Conservation (phyloP, 768 basidiomycete genomes). For the Russula foetens region DNA sequence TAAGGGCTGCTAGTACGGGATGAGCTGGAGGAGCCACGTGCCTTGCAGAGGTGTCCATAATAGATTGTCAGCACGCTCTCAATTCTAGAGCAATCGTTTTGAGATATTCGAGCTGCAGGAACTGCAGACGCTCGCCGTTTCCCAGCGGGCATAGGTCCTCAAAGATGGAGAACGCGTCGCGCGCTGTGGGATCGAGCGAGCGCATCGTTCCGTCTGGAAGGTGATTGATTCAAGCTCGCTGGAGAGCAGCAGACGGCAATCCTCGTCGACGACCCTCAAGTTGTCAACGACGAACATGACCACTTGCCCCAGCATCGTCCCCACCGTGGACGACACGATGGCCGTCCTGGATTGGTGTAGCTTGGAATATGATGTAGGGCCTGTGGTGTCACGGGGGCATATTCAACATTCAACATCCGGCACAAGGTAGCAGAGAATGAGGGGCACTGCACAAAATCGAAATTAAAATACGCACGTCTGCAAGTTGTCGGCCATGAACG, state of each 20-base stretch:
- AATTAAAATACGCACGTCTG: slow-evolving; percentile 76
- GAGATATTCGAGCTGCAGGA: slow-evolving; percentile 73
- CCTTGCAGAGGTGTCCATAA: slow-evolving; percentile 77
- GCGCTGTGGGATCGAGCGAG: slow-evolving; percentile 61
- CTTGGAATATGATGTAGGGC: slow-evolving; percentile 87
- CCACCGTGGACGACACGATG: slow-evolving; percentile 95
- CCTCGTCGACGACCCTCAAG: slow-evolving; percentile 76
- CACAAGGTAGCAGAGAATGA: no score
- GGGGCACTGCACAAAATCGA: background rate
- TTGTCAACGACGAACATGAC: slow-evolving; percentile 99
- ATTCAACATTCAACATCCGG: no score
- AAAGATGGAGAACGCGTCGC: slow-evolving; percentile 83
- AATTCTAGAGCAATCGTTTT: slow-evolving; percentile 95
- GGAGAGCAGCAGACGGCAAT: slow-evolving; percentile 36
- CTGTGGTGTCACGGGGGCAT: no score
- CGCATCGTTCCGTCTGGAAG: slow-evolving; percentile 66
- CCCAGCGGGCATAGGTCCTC: slow-evolving; percentile 90
- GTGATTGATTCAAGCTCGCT: slow-evolving; percentile 33
- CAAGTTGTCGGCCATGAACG: slow-evolving; percentile 72
- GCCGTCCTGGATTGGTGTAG: slow-evolving; percentile 92
- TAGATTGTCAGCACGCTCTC: slow-evolving; percentile 95
- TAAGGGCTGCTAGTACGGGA: background rate
- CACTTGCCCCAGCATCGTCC: slow-evolving; percentile 89
- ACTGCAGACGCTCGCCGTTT: slow-evolving; percentile 48
- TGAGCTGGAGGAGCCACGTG: slow-evolving; percentile 26